Evolutionary conservation across 2,329 filamentous ascomycete species (phyloP).

Genomic region (Penicillium hordei): DNA sequence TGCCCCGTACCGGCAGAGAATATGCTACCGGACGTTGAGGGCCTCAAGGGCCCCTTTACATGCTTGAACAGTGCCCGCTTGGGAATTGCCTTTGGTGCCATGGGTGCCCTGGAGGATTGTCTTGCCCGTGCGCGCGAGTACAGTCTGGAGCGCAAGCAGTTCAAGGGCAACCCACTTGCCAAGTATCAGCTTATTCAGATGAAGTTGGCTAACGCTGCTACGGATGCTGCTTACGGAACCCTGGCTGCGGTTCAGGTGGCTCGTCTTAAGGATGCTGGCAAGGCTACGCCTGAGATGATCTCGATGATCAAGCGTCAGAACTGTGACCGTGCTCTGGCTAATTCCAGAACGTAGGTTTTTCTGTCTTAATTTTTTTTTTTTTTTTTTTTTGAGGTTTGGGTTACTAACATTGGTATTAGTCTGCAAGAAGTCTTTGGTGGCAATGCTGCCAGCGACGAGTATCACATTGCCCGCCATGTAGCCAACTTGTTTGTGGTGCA

Average conservation of each 20-base stretch:
- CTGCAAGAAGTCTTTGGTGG: constrained; percentile 96
- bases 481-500: constrained; percentile 96
- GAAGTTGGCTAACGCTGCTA: constrained; percentile 90
- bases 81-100: constrained; percentile 90
- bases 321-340: constrained; percentile 82
- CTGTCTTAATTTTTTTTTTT: neutral
- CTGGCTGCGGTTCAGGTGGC: constrained; percentile 88
- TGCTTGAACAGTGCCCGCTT: constrained; percentile 92
- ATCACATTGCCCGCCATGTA: constrained; percentile 90
- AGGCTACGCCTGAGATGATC: constrained; percentile 92
- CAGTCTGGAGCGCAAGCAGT: constrained; percentile 89
- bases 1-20: constrained; percentile 85
- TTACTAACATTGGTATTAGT: constrained; percentile 37
- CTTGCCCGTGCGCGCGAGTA: constrained; percentile 78
- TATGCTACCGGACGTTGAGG: constrained; percentile 91
- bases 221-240: constrained; percentile 89
- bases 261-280: constrained; percentile 86
- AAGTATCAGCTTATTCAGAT: constrained; percentile 98
- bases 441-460: constrained; percentile 98
- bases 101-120: constrained; percentile 92
- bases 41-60: constrained; percentile 82
- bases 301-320: constrained; percentile 96
- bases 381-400: neutral
- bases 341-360: constrained; percentile 63
- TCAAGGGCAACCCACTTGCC: constrained; percentile 91